Evolutionary conservation across 1,284 basidiomycete genomes (phyloP), one percentile per base, ranked within the genome.

Genomic region (Cryptococcus floricola): DNA sequence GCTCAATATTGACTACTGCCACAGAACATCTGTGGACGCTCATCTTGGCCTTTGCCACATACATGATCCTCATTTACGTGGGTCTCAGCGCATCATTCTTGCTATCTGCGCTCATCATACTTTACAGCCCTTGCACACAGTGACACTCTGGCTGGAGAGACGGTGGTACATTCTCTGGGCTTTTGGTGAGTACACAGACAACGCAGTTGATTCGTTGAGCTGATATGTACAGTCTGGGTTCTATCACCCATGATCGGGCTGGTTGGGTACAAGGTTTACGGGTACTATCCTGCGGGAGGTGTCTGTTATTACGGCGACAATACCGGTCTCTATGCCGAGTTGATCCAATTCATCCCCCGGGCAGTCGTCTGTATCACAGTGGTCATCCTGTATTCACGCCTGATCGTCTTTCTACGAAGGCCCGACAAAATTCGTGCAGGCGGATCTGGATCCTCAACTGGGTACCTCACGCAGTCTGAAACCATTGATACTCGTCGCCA

Each of bases 261-360:
- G 23, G 46, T 76, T 13, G 71, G 68, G 1, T 68, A 70, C 57
- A 53, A 58, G 4, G 42, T 77, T 0, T 74, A 68, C 50, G 76
- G 76, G 4, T 76, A 63, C 48, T 66, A 53, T 25, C 72, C 72
- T n/a, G 65, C 65, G 25, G 75, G 74, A 8, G 75, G 74, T 6
- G 66, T 74, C 38, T 76, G 75, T 55, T 77, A 67, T 53, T 76
- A 74, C 50, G 66, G 66, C 28, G 56, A 63, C 49, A 70, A 74
- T 49, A 56, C 70, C 1, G 71, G 72, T 0, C 66, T 76, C 3
- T 75, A 68, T 52, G 68, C 65, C 12, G 74, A 77, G 52, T 66
- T 78, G 38, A 77, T 77, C 48, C 75, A 77, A 55, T 78, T 78
- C 64, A 57, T 78, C 12, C 75, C 75, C n/a, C 63, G 74, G 68